These are phyloP conservation scores for Lentinula detonsa DNA, from an alignment of 768 basidiomycete genomes.

Conservation along the genomic window DNA sequence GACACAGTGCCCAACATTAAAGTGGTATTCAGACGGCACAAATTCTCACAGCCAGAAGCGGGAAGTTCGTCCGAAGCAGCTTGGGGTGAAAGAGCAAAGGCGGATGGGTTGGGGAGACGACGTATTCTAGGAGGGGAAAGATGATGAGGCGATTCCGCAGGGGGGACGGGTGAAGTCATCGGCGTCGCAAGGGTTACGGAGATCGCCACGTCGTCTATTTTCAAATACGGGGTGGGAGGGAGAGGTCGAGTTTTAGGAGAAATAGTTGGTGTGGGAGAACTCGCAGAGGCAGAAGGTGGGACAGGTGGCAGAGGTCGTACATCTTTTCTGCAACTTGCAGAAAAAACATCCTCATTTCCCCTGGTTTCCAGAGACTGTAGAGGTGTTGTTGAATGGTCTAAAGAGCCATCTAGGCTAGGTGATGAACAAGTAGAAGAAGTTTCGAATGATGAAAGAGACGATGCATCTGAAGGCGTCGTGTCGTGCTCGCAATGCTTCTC, in stretches of 20 bases:
- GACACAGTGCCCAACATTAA: background rate
- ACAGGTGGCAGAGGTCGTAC: background rate
- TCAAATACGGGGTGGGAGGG: background rate
- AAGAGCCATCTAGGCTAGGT: background rate
- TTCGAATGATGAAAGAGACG: constrained; percentile 1
- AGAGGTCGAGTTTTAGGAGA: background rate
- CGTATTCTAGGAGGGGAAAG: background rate
- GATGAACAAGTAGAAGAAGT: background rate
- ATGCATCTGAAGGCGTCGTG: background rate
- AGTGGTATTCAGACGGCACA: background rate
- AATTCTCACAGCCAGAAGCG: background rate
- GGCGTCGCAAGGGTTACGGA: background rate
- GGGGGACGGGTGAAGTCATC: background rate
- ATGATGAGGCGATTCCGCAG: background rate
- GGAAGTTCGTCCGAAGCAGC: constrained; percentile 7
- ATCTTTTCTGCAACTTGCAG: background rate
- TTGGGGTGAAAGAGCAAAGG: constrained; percentile 5
- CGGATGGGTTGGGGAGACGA: constrained; percentile 2
- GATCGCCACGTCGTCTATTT: background rate
- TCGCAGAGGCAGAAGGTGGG: background rate
- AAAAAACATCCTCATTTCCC: background rate
- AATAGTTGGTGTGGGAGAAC: background rate
- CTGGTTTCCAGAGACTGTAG: background rate
- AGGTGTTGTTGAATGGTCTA: background rate
- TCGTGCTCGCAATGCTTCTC: background rate